Evolutionary conservation across 164 flowering plant species (phyloP).

Genomic region (Tinospora cordifolia): DNA sequence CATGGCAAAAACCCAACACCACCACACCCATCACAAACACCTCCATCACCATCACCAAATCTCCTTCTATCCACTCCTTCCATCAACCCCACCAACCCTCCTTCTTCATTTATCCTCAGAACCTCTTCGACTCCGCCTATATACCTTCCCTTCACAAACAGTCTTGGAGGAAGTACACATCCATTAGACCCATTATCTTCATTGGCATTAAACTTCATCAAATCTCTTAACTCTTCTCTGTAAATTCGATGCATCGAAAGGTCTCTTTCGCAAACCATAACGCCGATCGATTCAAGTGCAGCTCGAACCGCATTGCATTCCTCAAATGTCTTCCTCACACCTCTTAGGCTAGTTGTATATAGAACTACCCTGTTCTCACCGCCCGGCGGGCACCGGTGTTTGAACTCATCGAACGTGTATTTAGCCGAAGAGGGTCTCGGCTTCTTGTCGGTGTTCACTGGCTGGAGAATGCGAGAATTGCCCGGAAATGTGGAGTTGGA

Average conservation of each 20-base stretch:
- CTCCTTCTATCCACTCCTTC: constrained; percentile 52
- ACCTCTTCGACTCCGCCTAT: constrained; percentile 86
- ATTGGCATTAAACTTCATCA: constrained; percentile 25
- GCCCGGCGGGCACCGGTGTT: constrained; percentile 44
- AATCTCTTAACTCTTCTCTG: constrained; percentile 57
- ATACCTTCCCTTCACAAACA: constrained; percentile 73
- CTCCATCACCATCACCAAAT: constrained; percentile 19
- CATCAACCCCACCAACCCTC: constrained; percentile 37
- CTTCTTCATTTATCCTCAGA: constrained; percentile 61
- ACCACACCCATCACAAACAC: constrained; percentile 80
- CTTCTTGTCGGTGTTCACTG: constrained; percentile 6
- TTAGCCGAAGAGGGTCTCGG: neutral
- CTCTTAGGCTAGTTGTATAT: constrained; percentile 74
- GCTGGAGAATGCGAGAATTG: neutral
- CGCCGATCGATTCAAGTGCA: constrained; percentile 49
- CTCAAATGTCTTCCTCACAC: constrained; percentile 72
- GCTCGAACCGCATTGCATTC: constrained; percentile 64
- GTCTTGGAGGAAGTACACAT: constrained; percentile 40
- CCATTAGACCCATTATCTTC: neutral
- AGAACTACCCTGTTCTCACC: constrained; percentile 68
- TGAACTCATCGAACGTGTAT: constrained; percentile 24
- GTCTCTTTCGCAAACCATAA: constrained; percentile 58
- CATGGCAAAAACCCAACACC: constrained; percentile 80
- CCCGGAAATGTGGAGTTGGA: neutral
- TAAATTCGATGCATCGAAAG: constrained; percentile 82